These are phyloP conservation scores for Xylaria acuta DNA, from an alignment of 495 filamentous ascomycete genomes.

Conservation along the genomic window DNA sequence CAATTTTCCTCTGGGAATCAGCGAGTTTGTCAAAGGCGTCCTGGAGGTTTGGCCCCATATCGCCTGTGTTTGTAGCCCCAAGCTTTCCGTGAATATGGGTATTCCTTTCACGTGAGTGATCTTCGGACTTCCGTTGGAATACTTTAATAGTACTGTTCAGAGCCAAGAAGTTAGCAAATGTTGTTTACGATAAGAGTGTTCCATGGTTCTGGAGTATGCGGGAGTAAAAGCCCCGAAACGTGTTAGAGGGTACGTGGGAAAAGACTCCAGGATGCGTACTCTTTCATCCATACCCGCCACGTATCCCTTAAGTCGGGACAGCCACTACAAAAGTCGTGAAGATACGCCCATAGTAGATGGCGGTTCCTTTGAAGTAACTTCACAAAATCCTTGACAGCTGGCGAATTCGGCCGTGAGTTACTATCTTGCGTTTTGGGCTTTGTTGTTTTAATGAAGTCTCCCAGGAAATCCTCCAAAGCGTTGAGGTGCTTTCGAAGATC, in stretches of 20 bases:
- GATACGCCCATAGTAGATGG: conserved; percentile 61
- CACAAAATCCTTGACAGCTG: conserved; percentile 68
- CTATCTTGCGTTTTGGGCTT: conserved; percentile 40
- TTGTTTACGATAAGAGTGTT: neutral
- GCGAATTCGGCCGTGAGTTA: conserved; percentile 34
- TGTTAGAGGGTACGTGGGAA: neutral
- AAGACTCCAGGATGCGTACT: conserved; percentile 18
- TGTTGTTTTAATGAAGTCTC: conserved; percentile 61
- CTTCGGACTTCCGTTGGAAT: neutral
- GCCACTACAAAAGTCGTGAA: conserved; percentile 67
- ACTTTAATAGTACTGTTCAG: conserved; percentile 20
- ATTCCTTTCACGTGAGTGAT: neutral
- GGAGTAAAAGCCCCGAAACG: neutral
- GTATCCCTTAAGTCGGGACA: conserved; percentile 61
- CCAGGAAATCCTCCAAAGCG: conserved; percentile 63
- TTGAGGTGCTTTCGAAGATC: conserved; percentile 65
- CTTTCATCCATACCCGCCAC: conserved; percentile 56
- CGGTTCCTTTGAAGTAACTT: conserved; percentile 60
- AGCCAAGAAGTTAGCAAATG: conserved; percentile 2
- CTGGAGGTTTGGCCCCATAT: conserved; percentile 53
- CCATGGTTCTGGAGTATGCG: neutral
- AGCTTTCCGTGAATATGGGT: neutral
- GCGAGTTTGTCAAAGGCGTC: conserved; percentile 54
- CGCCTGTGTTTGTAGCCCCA: conserved; percentile 41
- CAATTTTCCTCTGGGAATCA: conserved; percentile 35